A percentile compares a stretch with the other conserved stretches of the same genome.
phyloP scores from a whole-genome alignment of 2,329 filamentous ascomycete species.

The Albifimbria verrucaria region DNA sequence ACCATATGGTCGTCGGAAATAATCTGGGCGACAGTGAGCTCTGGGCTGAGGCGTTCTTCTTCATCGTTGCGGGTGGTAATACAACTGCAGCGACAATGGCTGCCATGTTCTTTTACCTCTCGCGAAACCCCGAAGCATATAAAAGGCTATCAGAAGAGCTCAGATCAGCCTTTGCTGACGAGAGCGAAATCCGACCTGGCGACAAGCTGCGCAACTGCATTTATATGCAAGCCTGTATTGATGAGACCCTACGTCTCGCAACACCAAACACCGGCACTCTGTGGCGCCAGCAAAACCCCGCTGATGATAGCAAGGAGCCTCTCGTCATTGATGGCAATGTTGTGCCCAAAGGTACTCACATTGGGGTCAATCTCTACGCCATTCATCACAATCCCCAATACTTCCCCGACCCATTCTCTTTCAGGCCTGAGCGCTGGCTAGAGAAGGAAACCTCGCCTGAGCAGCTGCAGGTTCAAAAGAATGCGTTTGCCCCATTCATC shows the following conservation, averaged over 20 bases:
- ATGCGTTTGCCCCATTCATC: neutral
- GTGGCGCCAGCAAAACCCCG: neutral
- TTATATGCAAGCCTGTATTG: neutral
- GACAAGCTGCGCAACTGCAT: neutral
- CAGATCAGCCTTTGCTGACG: neutral
- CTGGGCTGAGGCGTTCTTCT: neutral
- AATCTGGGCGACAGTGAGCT: neutral
- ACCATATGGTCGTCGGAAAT: neutral
- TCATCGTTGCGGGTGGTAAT: neutral
- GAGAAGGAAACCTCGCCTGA: neutral
- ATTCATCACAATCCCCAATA: neutral
- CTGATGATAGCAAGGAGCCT: neutral
- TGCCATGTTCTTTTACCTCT: neutral
- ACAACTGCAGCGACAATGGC: neutral
- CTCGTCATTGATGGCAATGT: neutral
- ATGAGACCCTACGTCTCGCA: neutral
- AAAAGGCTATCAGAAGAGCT: neutral
- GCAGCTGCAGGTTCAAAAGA: neutral
- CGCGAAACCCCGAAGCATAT: neutral
- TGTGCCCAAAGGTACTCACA: neutral
- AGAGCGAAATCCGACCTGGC: neutral
- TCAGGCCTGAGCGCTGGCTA: neutral
- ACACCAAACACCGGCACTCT: neutral
- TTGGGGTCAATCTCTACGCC: neutral
- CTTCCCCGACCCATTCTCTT: neutral